Evolutionary conservation across 1,284 basidiomycete species (phyloP).

Genomic region (Wolfiporia cocos): DNA sequence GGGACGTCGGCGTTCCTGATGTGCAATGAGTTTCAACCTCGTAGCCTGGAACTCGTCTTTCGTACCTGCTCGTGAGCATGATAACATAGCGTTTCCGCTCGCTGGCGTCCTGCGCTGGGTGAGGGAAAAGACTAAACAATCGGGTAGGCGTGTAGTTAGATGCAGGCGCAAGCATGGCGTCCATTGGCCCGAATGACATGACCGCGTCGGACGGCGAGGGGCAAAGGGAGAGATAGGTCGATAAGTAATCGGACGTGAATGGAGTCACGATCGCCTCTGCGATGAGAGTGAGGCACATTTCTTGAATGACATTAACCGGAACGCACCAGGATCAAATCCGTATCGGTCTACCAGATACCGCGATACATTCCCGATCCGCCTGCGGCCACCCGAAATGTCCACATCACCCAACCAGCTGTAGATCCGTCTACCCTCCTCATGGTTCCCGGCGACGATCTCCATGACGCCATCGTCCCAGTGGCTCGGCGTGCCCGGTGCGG

Average conservation of each 20-base stretch:
- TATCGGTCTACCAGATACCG: constrained; percentile 73
- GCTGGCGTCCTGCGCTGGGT: constrained; percentile 68
- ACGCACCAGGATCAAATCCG: constrained; percentile 69
- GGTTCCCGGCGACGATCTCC: constrained; percentile 68
- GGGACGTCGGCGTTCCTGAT: constrained; percentile 80
- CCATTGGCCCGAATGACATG: constrained; percentile 74
- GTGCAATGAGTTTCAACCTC: constrained; percentile 2
- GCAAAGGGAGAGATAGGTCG: constrained; percentile 68
- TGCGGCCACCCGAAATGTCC: constrained; percentile 49
- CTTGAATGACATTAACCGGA: not conserved
- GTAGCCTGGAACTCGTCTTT: constrained; percentile 3
- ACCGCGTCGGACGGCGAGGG: constrained; percentile 67
- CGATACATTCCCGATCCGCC: constrained; percentile 60
- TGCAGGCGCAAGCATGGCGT: constrained; percentile 65
- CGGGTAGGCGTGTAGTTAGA: constrained; percentile 66
- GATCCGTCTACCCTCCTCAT: constrained; percentile 64
- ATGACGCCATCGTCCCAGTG: constrained; percentile 75
- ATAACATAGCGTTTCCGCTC: constrained; percentile 71
- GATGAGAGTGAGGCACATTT: constrained; percentile 6
- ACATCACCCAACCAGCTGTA: constrained; percentile 74
- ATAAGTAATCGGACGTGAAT: constrained; percentile 71
- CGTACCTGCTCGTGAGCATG: constrained; percentile 62
- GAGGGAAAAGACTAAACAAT: constrained; percentile 64
- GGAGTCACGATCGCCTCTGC: constrained; percentile 67
- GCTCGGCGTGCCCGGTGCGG: constrained; percentile 32